phyloP scores from a whole-genome alignment of 768 basidiomycete genomes.

The Antrodiella citrinella region DNA sequence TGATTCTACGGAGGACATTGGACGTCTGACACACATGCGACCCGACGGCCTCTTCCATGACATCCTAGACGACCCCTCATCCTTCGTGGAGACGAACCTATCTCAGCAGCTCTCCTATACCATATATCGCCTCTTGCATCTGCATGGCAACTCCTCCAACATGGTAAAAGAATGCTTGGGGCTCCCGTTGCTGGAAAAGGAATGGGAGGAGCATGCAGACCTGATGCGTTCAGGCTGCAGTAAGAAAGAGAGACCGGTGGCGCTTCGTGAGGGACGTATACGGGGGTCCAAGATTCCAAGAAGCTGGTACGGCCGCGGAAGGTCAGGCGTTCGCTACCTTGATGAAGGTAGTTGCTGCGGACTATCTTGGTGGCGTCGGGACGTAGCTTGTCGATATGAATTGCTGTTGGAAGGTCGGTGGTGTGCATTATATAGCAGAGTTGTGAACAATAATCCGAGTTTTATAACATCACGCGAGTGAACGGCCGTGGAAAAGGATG shows the following conservation, averaged over 20 bases:
- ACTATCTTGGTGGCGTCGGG: too few species aligned
- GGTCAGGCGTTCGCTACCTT: conserved; percentile 15
- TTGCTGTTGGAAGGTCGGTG: too few species aligned
- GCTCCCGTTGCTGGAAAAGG: too few species aligned
- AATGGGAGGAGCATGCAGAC: conserved; percentile 11
- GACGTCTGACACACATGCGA: conserved; percentile 10
- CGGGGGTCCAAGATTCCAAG: conserved; percentile 17
- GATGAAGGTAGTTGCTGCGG: conserved; percentile 12
- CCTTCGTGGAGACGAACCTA: conserved; percentile 19
- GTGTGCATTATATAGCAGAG: too few species aligned
- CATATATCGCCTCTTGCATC: conserved; percentile 13
- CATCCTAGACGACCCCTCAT: conserved; percentile 13
- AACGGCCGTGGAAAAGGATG: too few species aligned
- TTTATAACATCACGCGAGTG: too few species aligned
- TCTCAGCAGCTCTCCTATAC: conserved; percentile 21
- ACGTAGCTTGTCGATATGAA: too few species aligned
- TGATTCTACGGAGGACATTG: conserved; percentile 11
- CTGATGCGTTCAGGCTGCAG: conserved; percentile 10
- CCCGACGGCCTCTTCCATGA: conserved; percentile 16
- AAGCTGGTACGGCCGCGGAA: conserved; percentile 16
- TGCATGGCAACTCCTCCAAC: conserved; percentile 6
- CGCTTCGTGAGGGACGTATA: conserved; percentile 19
- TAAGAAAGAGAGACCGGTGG: conserved; percentile 14
- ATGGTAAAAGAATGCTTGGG: too few species aligned
- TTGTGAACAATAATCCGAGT: too few species aligned